Evolutionary conservation across 2,329 filamentous ascomycete genomes (phyloP).

Genomic region (Colletotrichum tamarilloi): DNA sequence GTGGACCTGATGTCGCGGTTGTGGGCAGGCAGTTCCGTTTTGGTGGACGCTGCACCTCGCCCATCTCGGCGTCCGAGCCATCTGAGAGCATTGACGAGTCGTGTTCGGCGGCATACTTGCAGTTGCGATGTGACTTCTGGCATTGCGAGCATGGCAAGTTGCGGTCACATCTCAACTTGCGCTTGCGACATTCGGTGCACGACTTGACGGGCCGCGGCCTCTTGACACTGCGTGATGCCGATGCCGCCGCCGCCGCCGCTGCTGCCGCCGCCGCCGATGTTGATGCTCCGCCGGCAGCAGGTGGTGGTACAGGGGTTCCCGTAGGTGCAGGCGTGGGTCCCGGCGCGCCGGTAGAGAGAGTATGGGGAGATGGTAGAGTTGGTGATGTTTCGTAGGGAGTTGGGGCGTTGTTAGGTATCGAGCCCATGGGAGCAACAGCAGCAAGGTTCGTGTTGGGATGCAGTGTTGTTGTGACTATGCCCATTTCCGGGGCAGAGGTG

Average conservation of each 20-base stretch:
- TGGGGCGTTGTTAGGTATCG: slow-evolving; percentile 1
- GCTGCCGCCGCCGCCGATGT: slow-evolving; percentile 5
- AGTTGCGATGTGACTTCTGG: slow-evolving; percentile 65
- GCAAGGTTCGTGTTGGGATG: slow-evolving; percentile 20
- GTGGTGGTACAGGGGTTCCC: slow-evolving; percentile 5
- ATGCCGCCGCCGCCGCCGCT: slow-evolving; percentile 6
- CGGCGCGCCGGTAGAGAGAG: slow-evolving; percentile 10
- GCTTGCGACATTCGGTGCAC: slow-evolving; percentile 67
- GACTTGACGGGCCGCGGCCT: slow-evolving; percentile 66
- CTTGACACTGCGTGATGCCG: slow-evolving; percentile 57
- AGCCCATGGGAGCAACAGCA: slow-evolving; percentile 16
- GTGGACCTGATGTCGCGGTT: slow-evolving; percentile 14
- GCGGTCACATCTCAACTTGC: slow-evolving; percentile 68
- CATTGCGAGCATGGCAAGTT: slow-evolving; percentile 68
- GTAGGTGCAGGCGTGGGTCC: slow-evolving; percentile 12
- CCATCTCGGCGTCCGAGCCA: slow-evolving; percentile 55
- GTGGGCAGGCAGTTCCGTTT: slow-evolving; percentile 51
- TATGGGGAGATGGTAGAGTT: slow-evolving; percentile 25
- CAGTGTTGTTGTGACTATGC: slow-evolving; percentile 16
- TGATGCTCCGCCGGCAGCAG: slow-evolving; percentile 11
- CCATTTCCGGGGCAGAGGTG: slow-evolving; percentile 27
- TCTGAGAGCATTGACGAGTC: slow-evolving; percentile 61
- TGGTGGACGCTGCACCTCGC: slow-evolving; percentile 46
- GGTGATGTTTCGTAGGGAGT: slow-evolving; percentile 29
- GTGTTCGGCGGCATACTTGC: slow-evolving; percentile 63